phyloP scores from a whole-genome alignment of 78 protist species.

The Speleostelium caveatum region DNA sequence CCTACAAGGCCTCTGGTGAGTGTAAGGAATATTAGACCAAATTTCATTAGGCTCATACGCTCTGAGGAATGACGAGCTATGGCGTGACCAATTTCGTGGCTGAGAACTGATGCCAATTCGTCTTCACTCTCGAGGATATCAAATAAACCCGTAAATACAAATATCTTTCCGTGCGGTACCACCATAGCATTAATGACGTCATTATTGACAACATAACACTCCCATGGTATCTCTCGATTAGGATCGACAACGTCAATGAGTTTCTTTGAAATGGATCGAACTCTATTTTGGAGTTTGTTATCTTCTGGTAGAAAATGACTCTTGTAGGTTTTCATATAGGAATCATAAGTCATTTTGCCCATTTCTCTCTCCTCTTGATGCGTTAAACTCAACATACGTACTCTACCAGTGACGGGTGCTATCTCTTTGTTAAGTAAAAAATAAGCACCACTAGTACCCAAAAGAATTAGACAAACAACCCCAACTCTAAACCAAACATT shows the following conservation, averaged over 20 bases:
- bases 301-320: slow-evolving; percentile 38
- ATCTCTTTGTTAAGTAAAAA: slow-evolving; percentile 21
- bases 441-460: slow-evolving; percentile 16
- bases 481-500: slow-evolving; percentile 7
- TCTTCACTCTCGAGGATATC: slow-evolving; percentile 45
- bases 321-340: not conserved
- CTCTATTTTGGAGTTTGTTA: slow-evolving; percentile 32
- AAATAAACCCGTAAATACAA: slow-evolving; percentile 40
- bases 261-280: slow-evolving; percentile 25
- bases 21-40: slow-evolving; percentile 35
- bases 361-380: slow-evolving; percentile 31
- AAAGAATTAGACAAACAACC: not conserved
- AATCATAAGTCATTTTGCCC: slow-evolving; percentile 25
- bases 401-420: slow-evolving; percentile 57
- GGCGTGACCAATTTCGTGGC: slow-evolving; percentile 80
- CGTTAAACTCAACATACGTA: slow-evolving; percentile 13
- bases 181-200: slow-evolving; percentile 64
- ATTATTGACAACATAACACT: slow-evolving; percentile 64
- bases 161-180: slow-evolving; percentile 58
- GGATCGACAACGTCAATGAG: slow-evolving; percentile 22
- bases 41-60: slow-evolving; percentile 6
- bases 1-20: slow-evolving; percentile 66
- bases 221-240: too few relatives aligned
- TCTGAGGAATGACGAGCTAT: slow-evolving; percentile 77
- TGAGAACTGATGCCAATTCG: slow-evolving; percentile 53